phyloP scores from a whole-genome alignment of 2,329 filamentous ascomycete genomes.

The Pseudocercospora eumusae region DNA sequence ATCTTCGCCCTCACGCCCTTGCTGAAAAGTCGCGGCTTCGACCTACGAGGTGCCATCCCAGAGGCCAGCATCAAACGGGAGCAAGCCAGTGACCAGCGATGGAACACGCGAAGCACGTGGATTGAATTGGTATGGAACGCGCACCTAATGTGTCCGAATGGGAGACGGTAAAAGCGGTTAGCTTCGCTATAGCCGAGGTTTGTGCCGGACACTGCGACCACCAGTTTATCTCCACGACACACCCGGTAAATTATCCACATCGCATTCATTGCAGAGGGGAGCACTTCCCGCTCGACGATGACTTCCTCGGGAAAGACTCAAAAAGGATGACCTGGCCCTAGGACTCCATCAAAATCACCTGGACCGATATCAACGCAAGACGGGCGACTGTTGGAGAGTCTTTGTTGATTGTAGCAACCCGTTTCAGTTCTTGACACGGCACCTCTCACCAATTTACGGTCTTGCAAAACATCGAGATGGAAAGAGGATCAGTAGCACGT shows the following conservation, averaged over 20 bases:
- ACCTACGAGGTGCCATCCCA: no score
- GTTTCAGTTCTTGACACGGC: neutral
- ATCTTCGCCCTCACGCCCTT: no score
- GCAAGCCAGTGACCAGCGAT: no score
- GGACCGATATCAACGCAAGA: neutral
- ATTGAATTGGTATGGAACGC: no score
- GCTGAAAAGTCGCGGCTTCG: no score
- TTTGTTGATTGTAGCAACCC: neutral
- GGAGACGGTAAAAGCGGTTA: slow-evolving; percentile 4
- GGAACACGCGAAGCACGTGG: no score
- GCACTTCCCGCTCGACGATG: neutral
- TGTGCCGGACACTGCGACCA: neutral
- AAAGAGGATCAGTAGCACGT: neutral
- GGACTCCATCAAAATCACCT: neutral
- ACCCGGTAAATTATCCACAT: neutral
- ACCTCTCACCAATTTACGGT: neutral
- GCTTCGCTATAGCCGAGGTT: neutral
- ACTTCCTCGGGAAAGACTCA: neutral
- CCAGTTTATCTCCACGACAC: neutral
- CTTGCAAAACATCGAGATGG: neutral
- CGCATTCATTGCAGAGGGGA: neutral
- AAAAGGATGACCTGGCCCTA: neutral
- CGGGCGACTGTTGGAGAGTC: neutral
- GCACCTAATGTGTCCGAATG: neutral
- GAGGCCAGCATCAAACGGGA: no score